These are phyloP conservation scores for Solioccasus polychromus DNA, from an alignment of 768 basidiomycete genomes.

Conservation along the genomic window DNA sequence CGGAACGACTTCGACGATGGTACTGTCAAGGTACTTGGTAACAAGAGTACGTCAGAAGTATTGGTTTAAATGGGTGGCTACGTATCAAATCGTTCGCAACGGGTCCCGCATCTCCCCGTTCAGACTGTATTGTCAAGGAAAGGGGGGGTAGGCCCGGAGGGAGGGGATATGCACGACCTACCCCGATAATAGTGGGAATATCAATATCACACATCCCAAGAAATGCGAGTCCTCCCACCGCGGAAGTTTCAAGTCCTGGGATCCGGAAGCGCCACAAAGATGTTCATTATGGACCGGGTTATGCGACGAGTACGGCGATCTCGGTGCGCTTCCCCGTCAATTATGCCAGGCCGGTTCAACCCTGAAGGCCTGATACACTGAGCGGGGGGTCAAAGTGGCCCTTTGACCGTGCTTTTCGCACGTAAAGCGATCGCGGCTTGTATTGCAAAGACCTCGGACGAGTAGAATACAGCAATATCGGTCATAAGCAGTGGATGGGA, in stretches of 20 bases:
- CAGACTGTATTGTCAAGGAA: too few species aligned
- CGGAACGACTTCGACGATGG: too few species aligned
- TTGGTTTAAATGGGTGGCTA: too few species aligned
- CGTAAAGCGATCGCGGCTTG: constrained; percentile 1
- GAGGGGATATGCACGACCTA: not conserved
- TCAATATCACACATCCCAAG: not conserved
- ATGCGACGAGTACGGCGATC: not conserved
- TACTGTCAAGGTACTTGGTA: not conserved
- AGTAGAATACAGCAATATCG: constrained; percentile 7
- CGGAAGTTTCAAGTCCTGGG: constrained; percentile 3
- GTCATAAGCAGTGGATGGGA: constrained; percentile 2
- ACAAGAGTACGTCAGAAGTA: too few species aligned
- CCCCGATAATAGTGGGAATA: not conserved
- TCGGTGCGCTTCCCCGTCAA: not conserved
- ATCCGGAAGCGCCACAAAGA: constrained; percentile 2
- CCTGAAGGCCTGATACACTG: too few species aligned
- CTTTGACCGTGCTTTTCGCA: not conserved
- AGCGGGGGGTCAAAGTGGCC: not conserved
- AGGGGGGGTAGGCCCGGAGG: too few species aligned
- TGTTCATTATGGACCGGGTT: not conserved
- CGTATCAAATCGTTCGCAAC: too few species aligned
- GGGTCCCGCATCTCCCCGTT: too few species aligned
- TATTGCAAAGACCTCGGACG: constrained; percentile 4
- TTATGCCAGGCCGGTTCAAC: not conserved
- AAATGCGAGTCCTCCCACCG: not conserved